Base-by-base conservation (phyloP, 1,139 yeast species). In the Yamadazyma trypodendri region DNA sequence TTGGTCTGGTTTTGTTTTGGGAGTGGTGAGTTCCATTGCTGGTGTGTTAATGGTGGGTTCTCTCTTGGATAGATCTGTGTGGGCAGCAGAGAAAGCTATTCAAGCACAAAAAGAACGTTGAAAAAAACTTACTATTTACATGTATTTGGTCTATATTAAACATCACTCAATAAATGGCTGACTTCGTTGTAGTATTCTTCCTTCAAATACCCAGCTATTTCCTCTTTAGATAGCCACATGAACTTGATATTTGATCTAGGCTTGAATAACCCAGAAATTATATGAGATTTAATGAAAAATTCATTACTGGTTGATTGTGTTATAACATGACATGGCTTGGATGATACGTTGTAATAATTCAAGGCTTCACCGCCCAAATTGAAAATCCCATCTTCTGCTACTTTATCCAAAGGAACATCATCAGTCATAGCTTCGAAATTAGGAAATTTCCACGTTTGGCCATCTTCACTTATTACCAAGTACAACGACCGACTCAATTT, bases 41-140 rank as follows among this genome's bases (percentile, higher is more conserved):
- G 97, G 97, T 29, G 92, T 92, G 9, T 70, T 92, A 43, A 92
- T 96, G 38, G 90, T 92, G 15, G 97, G 96, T 6, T 84, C 96
- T 0, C 77, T 90, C 32, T 62, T 90, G 34, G 98, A 92, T 59
- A 75, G 90, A 45, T 81, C 94, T 3, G 85, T 88, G 8, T 89
- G 88, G 79, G 94, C 86, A 16, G 96, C 96, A 1, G 92, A 88
- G 57, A 79, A 79, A 58, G 88, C 83, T 9, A 64, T 90, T 25
- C 75, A 79, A 60, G 80, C 85, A 21, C 87, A 89, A 61, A 90
- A 92, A 54, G 70, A 69, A 42, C 37, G 65, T 40, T 70, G 57
- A 48, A 34, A 16, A 31, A 24, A 31, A 24, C 14, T 9, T 28
- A 28, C 46, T 43, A 43, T 43, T 37, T 43, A 45, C 44, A 42